phyloP scores from a whole-genome alignment of 768 basidiomycete genomes.

The Lactarius sanguifluus region DNA sequence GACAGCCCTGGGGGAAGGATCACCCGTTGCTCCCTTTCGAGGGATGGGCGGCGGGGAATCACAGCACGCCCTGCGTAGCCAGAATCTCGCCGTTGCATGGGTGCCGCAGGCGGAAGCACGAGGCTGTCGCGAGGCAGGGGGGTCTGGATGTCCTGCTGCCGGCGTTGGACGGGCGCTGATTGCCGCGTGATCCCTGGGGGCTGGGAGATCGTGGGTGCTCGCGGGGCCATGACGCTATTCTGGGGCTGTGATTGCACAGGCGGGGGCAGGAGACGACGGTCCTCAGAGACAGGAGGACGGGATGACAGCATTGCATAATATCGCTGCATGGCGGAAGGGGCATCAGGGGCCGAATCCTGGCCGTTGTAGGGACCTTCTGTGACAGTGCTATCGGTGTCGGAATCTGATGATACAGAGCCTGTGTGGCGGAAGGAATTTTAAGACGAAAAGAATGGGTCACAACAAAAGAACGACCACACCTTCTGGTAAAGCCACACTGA shows the following conservation, averaged over 20 bases:
- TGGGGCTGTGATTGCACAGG: slow-evolving; percentile 22
- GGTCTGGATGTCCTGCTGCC: slow-evolving; percentile 19
- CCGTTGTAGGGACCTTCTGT: slow-evolving; percentile 28
- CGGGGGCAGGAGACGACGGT: slow-evolving; percentile 25
- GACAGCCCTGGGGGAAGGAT: slow-evolving; percentile 24
- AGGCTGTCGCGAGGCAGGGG: slow-evolving; percentile 28
- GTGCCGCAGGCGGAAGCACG: slow-evolving; percentile 12
- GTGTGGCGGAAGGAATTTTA: not conserved
- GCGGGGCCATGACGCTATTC: slow-evolving; percentile 13
- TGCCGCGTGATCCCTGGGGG: slow-evolving; percentile 13
- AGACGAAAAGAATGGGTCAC: not conserved
- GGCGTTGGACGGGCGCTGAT: slow-evolving; percentile 15
- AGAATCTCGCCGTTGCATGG: slow-evolving; percentile 21
- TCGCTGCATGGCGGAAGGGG: slow-evolving; percentile 12
- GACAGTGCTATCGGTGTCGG: slow-evolving; percentile 30
- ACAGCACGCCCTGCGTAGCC: slow-evolving; percentile 15
- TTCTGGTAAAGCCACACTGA: slow-evolving; percentile 25
- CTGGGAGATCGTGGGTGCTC: slow-evolving; percentile 17
- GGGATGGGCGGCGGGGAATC: slow-evolving; percentile 16
- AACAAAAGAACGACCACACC: slow-evolving; percentile 16
- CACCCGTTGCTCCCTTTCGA: slow-evolving; percentile 38
- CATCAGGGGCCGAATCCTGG: slow-evolving; percentile 12
- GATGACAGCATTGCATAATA: slow-evolving; percentile 28
- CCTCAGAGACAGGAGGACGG: slow-evolving; percentile 21
- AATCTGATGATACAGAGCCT: slow-evolving; percentile 29